A percentile compares a stretch with the other conserved stretches of the same genome.
Evolutionary conservation across 768 basidiomycete species (phyloP).

Genomic region (Leccinum uliginosum): DNA sequence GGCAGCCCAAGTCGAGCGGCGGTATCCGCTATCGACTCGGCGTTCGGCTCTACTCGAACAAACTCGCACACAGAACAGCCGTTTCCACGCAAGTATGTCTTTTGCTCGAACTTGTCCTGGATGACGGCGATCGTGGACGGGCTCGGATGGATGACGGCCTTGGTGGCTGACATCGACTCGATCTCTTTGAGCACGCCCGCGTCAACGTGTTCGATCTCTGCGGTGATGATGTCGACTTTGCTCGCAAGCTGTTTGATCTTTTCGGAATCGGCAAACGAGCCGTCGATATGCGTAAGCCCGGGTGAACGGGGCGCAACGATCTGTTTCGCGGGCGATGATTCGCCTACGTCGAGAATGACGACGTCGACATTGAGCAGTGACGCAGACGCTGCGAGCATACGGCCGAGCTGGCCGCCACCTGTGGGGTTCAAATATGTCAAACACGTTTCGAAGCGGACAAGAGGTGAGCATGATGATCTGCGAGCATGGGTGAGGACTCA

Average conservation of each 20-base stretch:
- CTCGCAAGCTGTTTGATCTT: constrained; percentile 77
- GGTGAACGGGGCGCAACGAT: constrained; percentile 55
- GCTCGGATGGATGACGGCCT: constrained; percentile 60
- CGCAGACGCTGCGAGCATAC: constrained; percentile 92
- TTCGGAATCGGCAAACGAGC: constrained; percentile 76
- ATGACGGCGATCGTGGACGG: constrained; percentile 81
- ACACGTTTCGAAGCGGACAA: background rate
- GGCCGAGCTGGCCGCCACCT: constrained; percentile 97
- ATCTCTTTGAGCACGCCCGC: constrained; percentile 59
- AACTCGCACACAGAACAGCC: constrained; percentile 59
- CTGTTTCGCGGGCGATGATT: constrained; percentile 86
- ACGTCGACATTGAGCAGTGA: constrained; percentile 81
- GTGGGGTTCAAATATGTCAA: constrained; percentile 4
- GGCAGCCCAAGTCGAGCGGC: constrained; percentile 69
- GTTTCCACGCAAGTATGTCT: constrained; percentile 47
- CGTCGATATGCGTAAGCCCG: constrained; percentile 67
- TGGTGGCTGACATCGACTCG: constrained; percentile 24
- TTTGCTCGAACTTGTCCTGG: constrained; percentile 72
- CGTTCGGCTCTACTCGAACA: constrained; percentile 50
- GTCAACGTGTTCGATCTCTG: constrained; percentile 97
- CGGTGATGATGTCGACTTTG: constrained; percentile 83
- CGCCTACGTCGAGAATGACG: constrained; percentile 79
- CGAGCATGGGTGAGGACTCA: constrained; percentile 5
- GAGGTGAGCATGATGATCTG: constrained; percentile 8
- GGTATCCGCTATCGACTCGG: constrained; percentile 49